These are phyloP conservation scores for Elsinoe necatrix DNA, from an alignment of 2,329 filamentous ascomycete species.

Conservation along the genomic window DNA sequence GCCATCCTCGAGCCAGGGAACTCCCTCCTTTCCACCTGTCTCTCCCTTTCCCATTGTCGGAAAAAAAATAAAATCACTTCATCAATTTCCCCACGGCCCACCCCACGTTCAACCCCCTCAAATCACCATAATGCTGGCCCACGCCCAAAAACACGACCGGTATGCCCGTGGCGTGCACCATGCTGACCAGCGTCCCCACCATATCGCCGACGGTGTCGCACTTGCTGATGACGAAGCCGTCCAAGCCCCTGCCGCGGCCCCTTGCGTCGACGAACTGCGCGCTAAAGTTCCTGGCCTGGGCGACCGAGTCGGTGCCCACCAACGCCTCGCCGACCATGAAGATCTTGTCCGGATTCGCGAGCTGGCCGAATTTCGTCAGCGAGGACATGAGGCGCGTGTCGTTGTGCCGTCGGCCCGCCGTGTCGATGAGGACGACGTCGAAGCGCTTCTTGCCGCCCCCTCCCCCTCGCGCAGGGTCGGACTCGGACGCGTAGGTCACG, in stretches of 20 bases:
- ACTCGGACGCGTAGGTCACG: conserved; percentile 65
- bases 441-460: conserved; percentile 38
- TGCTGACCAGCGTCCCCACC: conserved; percentile 90
- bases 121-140: conserved; percentile 59
- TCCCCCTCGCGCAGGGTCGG: conserved; percentile 36
- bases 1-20: too few species aligned
- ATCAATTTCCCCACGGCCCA: conserved; percentile 55
- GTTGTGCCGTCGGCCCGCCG: conserved; percentile 88
- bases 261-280: conserved; percentile 56
- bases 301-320: conserved; percentile 90
- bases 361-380: conserved; percentile 93
- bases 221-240: conserved; percentile 97
- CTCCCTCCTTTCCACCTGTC: background rate
- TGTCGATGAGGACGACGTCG: conserved; percentile 95
- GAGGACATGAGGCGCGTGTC: conserved; percentile 93
- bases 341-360: conserved; percentile 94
- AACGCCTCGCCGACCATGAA: conserved; percentile 93
- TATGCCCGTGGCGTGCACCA: conserved; percentile 94
- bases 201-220: conserved; percentile 99
- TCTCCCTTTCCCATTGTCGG: background rate
- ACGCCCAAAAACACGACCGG: conserved; percentile 86
- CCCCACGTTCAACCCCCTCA: conserved; percentile 55
- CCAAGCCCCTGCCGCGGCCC: conserved; percentile 60
- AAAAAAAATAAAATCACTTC: conserved; percentile 31
- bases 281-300: conserved; percentile 95